Base-by-base conservation (phyloP, 176 grass and related monocot species). In the Juncus inflexus region DNA sequence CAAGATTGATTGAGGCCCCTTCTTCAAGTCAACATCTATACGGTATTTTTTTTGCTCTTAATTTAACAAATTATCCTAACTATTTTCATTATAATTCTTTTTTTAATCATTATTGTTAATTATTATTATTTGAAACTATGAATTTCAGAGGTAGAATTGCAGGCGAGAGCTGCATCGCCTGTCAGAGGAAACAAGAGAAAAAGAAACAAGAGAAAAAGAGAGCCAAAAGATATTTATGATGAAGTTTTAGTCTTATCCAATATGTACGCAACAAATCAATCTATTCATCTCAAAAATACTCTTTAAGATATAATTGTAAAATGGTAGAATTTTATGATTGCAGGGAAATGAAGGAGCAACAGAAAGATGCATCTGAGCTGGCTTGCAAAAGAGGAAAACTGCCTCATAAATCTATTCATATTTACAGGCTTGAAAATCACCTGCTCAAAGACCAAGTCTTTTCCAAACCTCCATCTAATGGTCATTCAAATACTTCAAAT, bases 331-430 rank as follows among this genome's bases (percentile, higher is more conserved):
- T 64, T 38, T 13, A 12, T 40, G 43, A 53, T 74, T 74, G 58
- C 50, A 74, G 57, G 60, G 50, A 52, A 74, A 74, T 74, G 43
- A 62, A 74, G 36, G 49, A 63, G 4, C 71, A 74, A 49, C 50
- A 62, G 3, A 74, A 63, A 16, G 63, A 66, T 65, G 45, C 61
- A 43, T 40, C 58, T 58, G 55, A 65, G 36, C 60, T 99, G 41
- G 40, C 56, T 50, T 62, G 52, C 68, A 90, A 92, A 77, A 79
- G 94, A 57, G 84, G 78, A 73, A 90, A 80, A 55, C 68, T 92
- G 47, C 94, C 94, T 15, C 82, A 76, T 45, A 41, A 81, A 15
- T 10, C 41, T 11, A 49, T 89, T 40, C 80, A 89, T 76, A 12
- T 69, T 36, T 92, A 83, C 85, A 89, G 60, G 70, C 77, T 72